Evolutionary conservation across 768 basidiomycete species (phyloP), one percentile per base, ranked within the genome.

Genomic region (Fibroporia radiculosa): DNA sequence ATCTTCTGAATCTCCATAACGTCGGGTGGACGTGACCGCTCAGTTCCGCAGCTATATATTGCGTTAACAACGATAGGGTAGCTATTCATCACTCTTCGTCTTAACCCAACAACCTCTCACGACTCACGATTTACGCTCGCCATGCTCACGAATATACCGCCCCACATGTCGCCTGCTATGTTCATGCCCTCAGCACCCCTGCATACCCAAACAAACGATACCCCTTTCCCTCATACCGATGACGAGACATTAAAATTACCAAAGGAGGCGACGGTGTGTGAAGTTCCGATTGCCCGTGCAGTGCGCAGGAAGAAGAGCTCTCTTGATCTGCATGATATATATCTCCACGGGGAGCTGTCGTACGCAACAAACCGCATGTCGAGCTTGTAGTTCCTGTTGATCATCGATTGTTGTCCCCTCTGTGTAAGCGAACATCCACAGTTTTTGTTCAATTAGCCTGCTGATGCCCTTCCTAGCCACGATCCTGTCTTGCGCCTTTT

Each of bases 301-400:
- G 48, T 59, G 13, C 55, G 53, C 19, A 40, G 53, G 18, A 59
- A 59, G 47, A 59, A 59, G 47, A 55, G 57, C 48, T 53, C 53
- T 2, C 42, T 56, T 26, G 53, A 56, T 48, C 39, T 59, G n/a
- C 52, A 54, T 6, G 51, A 56, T 36, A 46, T 55, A 38, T 59
- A 56, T 47, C 54, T 51, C 32, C 34, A 35, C 20, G 54, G 50
- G 13, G 47, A 29, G 12, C 19, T 36, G n/a, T n/a, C n/a, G n/a
- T n/a, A 6, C 13, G 22, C 19, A 39, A 11, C n/a, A 14, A 22
- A 22, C n/a, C 14, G 22, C 25, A 6, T 39, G 22, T 39, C 22
- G 6, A 12, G 14, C 11, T 39, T n/a, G 18, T 23, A 6, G n/a
- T 22, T 19, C 8, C 22, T 6, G 37, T 22, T 6, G n/a, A n/a